phyloP scores from a whole-genome alignment of 192 early-diverging fungal genomes.

The Umbelopsis ramanniana region DNA sequence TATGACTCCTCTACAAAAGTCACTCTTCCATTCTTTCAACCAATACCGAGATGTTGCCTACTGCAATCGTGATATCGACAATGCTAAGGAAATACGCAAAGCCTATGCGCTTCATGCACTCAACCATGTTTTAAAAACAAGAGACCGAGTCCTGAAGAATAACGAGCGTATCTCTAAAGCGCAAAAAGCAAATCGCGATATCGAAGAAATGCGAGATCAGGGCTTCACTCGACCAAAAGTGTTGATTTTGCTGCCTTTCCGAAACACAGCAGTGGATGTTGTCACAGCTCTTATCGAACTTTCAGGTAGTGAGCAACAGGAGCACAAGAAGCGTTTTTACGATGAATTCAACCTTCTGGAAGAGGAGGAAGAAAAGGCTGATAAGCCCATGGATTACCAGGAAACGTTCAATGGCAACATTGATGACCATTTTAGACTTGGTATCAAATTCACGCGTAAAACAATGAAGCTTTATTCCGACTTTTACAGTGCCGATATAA shows the following conservation, averaged over 20 bases:
- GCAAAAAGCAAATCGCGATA: conserved; percentile 56
- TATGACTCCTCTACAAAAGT: conserved; percentile 58
- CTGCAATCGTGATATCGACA: conserved; percentile 60
- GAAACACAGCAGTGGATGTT: conserved; percentile 80
- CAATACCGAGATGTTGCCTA: conserved; percentile 82
- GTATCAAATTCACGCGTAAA: conserved; percentile 87
- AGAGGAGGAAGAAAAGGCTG: conserved; percentile 61
- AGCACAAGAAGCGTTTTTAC: conserved; percentile 82
- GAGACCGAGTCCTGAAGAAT: conserved; percentile 80
- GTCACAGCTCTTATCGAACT: conserved; percentile 77
- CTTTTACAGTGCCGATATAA: conserved; percentile 91
- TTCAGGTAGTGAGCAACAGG: conserved; percentile 81
- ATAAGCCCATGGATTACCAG: conserved; percentile 80
- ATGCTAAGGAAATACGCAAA: conserved; percentile 71
- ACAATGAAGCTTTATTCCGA: conserved; percentile 85
- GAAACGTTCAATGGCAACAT: conserved; percentile 92
- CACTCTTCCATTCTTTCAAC: conserved; percentile 66
- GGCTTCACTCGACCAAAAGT: conserved; percentile 95
- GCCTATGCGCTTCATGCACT: conserved; percentile 82
- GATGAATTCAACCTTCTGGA: conserved; percentile 74
- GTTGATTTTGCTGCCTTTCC: conserved; percentile 87
- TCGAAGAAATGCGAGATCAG: conserved; percentile 87
- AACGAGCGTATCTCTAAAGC: conserved; percentile 72
- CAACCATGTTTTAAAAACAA: conserved; percentile 89
- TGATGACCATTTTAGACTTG: conserved; percentile 94